A percentile compares a stretch with the other conserved stretches of the same genome.
These are phyloP conservation scores for Sugiyamaella pinicola DNA, from an alignment of 1,139 yeast genomes.

Conservation along the genomic window DNA sequence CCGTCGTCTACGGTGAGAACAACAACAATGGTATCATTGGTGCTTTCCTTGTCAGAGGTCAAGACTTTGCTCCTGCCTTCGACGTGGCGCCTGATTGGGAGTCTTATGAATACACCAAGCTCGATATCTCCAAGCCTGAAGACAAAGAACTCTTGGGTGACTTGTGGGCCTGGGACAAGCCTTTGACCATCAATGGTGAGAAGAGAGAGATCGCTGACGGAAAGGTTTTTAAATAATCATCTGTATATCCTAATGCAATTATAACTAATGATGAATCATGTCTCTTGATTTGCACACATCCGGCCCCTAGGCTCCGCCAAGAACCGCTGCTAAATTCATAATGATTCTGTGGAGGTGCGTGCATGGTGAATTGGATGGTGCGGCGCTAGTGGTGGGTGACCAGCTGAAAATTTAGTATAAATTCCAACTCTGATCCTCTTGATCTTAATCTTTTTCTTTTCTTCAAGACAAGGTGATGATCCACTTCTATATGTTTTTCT, in stretches of 20 bases:
- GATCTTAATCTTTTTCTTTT: conserved; percentile 10
- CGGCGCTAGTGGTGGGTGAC: conserved; percentile 3
- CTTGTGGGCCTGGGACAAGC: conserved; percentile 88
- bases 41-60: conserved; percentile 94
- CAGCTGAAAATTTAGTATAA: conserved; percentile 13
- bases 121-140: conserved; percentile 67
- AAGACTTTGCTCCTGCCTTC: conserved; percentile 86
- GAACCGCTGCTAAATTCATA: too few relatives aligned
- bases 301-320: too few relatives aligned
- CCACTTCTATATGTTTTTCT: conserved; percentile 33
- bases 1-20: conserved; percentile 98
- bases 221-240: conserved; percentile 70
- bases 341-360: too few relatives aligned
- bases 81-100: conserved; percentile 99
- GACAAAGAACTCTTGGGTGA: conserved; percentile 70
- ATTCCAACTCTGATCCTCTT: neutral
- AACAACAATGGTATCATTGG: conserved; percentile 97
- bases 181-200: conserved; percentile 65
- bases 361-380: too few relatives aligned
- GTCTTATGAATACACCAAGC: conserved; percentile 67
- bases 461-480: conserved; percentile 31
- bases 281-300: too few relatives aligned
- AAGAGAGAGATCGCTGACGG: conserved; percentile 74
- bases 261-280: conserved; percentile 6
- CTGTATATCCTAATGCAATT: neutral